Percentiles rank a stretch among this genome's conserved stretches.
Conservation (phyloP, 257 asterid species). For the Solanum paucissectum region DNA sequence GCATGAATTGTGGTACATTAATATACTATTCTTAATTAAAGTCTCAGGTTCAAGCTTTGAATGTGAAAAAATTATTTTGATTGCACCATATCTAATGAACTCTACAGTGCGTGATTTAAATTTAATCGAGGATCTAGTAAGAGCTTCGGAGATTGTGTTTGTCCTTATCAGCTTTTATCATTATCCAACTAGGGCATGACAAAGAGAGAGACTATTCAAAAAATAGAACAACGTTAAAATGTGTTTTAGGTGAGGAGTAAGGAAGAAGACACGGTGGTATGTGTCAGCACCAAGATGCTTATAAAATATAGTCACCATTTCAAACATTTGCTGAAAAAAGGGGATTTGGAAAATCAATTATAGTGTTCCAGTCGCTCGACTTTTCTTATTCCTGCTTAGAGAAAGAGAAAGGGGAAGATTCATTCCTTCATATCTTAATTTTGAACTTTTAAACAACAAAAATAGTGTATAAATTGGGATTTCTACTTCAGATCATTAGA, state of each 20-base stretch:
- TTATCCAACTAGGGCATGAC: constrained; percentile 34
- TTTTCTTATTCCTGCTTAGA: not conserved
- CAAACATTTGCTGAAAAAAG: not conserved
- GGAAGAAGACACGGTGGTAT: constrained; percentile 19
- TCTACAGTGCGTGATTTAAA: too few relatives aligned
- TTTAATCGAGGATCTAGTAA: too few relatives aligned
- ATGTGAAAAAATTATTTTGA: too few relatives aligned
- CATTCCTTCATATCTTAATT: not conserved
- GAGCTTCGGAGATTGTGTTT: too few relatives aligned
- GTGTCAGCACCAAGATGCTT: constrained; percentile 22
- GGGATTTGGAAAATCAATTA: not conserved
- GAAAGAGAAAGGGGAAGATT: not conserved
- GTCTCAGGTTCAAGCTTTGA: too few relatives aligned
- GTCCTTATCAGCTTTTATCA: constrained; percentile 30
- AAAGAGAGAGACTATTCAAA: constrained; percentile 3
- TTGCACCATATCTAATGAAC: too few relatives aligned
- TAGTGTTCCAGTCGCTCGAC: not conserved
- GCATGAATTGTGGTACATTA: fast-evolving
- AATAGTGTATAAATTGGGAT: not conserved
- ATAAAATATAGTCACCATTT: constrained; percentile 5
- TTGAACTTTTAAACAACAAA: not conserved
- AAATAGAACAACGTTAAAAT: constrained; percentile 8
- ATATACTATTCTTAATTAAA: too few relatives aligned
- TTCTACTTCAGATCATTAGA: not conserved
- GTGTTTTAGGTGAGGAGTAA: constrained; percentile 21